Evolutionary conservation across 129 eudicot species (phyloP).

Genomic region (Silybum marianum): DNA sequence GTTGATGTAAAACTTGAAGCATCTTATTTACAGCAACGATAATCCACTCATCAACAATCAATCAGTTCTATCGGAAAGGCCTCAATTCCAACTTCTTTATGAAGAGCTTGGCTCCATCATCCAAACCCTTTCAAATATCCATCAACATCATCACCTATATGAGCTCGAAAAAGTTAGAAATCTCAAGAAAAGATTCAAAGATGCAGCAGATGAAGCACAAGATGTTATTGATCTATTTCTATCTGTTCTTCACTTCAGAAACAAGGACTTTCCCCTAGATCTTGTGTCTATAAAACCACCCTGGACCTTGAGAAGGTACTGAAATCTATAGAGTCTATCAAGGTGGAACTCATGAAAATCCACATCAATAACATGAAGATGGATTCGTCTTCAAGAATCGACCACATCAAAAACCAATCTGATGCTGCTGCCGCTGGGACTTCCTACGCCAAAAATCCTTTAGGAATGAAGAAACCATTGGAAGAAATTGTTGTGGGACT

Average conservation of each 20-base stretch:
- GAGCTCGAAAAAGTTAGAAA: background rate
- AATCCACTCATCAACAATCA: background rate
- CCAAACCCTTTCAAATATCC: background rate
- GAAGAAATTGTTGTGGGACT: background rate
- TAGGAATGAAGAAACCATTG: background rate
- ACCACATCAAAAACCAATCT: background rate
- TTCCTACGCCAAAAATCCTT: background rate
- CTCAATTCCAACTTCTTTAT: background rate
- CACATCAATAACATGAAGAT: background rate
- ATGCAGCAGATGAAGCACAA: background rate
- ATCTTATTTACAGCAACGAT: background rate
- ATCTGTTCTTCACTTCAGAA: background rate
- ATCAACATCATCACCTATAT: background rate
- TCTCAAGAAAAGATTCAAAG: slow-evolving; percentile 11
- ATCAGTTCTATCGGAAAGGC: background rate
- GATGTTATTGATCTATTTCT: background rate
- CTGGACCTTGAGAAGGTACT: background rate
- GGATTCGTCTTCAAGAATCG: background rate
- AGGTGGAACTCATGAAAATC: background rate
- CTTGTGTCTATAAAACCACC: background rate
- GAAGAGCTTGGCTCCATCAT: slow-evolving; percentile 4
- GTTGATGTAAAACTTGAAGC: background rate
- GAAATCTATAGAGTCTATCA: background rate
- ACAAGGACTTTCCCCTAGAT: background rate
- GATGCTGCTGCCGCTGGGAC: background rate